Conservation (phyloP, 2,329 filamentous ascomycete species). For the Neodidymelliopsis sp. region DNA sequence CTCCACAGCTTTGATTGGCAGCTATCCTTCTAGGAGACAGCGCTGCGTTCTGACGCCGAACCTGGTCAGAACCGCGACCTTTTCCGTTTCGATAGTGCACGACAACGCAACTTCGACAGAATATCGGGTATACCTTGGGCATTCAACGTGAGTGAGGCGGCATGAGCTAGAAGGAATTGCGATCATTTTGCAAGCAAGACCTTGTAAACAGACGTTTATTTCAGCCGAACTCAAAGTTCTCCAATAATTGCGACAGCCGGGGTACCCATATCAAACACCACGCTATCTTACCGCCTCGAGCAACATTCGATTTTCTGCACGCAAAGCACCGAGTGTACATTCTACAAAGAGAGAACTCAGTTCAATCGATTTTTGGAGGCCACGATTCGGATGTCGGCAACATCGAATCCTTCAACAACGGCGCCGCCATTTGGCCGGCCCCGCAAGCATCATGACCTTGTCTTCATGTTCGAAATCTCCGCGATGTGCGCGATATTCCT, state of each 20-base stretch:
- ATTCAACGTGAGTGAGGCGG: slow-evolving; percentile 1
- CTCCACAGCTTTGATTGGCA: background rate
- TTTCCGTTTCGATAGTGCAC: background rate
- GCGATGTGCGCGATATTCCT: slow-evolving; percentile 9
- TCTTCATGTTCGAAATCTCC: slow-evolving; percentile 12
- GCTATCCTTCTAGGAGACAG: background rate
- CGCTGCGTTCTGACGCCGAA: background rate
- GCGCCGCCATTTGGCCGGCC: slow-evolving; percentile 5
- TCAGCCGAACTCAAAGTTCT: slow-evolving; percentile 1
- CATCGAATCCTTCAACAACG: slow-evolving; percentile 6
- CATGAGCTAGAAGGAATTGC: background rate
- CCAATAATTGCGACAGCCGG: slow-evolving; percentile 3
- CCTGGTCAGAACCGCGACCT: background rate
- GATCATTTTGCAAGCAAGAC: slow-evolving; percentile 7
- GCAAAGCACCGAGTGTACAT: background rate
- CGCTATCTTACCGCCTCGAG: slow-evolving; percentile 17
- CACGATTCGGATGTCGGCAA: slow-evolving; percentile 7
- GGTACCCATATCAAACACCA: slow-evolving; percentile 16
- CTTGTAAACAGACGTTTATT: slow-evolving; percentile 8
- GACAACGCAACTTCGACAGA: background rate
- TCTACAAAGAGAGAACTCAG: background rate
- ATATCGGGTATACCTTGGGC: background rate
- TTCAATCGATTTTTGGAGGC: background rate
- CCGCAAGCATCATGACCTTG: slow-evolving; percentile 10
- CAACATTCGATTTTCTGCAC: background rate